These are phyloP conservation scores for Strigomonas culicis DNA, from an alignment of 208 protist genomes.

Conservation along the genomic window DNA sequence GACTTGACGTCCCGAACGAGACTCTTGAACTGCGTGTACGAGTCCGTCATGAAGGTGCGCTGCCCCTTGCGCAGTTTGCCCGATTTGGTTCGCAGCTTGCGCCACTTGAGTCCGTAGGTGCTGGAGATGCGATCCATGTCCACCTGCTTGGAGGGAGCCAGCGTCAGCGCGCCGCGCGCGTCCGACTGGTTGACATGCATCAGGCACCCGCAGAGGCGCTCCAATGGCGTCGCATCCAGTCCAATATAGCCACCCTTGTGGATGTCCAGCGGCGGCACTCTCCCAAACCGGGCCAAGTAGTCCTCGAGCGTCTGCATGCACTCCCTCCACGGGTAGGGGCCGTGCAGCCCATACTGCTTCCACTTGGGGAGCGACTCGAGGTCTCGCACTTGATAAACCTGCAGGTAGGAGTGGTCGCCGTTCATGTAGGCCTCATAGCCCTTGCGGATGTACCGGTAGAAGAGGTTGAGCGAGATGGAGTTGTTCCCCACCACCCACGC, in stretches of 20 bases:
- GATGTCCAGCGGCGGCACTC: conserved; percentile 52
- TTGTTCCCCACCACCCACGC: conserved; percentile 71
- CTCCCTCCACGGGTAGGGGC: conserved; percentile 74
- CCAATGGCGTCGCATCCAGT: conserved; percentile 70
- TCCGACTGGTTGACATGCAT: conserved; percentile 81
- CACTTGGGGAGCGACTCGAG: conserved; percentile 65
- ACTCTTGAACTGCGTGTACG: conserved; percentile 56
- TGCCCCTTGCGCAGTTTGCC: conserved; percentile 39
- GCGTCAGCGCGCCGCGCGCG: conserved; percentile 24
- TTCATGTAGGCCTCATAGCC: conserved; percentile 49
- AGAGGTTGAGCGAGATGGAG: conserved; percentile 66
- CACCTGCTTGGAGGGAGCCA: conserved; percentile 43
- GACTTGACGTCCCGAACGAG: conserved; percentile 25
- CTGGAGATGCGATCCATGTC: conserved; percentile 51
- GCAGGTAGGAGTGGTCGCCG: conserved; percentile 44
- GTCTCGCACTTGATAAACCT: conserved; percentile 67
- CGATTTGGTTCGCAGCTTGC: conserved; percentile 41
- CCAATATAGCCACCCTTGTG: conserved; percentile 83
- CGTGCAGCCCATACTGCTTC: conserved; percentile 56
- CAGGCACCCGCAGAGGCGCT: conserved; percentile 57
- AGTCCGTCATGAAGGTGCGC: conserved; percentile 58
- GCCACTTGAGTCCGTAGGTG: conserved; percentile 50
- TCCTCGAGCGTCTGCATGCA: conserved; percentile 49
- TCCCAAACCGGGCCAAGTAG: conserved; percentile 12
- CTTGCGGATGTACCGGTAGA: conserved; percentile 64